phyloP scores from a whole-genome alignment of 768 basidiomycete genomes.

The Amanita rimosa region DNA sequence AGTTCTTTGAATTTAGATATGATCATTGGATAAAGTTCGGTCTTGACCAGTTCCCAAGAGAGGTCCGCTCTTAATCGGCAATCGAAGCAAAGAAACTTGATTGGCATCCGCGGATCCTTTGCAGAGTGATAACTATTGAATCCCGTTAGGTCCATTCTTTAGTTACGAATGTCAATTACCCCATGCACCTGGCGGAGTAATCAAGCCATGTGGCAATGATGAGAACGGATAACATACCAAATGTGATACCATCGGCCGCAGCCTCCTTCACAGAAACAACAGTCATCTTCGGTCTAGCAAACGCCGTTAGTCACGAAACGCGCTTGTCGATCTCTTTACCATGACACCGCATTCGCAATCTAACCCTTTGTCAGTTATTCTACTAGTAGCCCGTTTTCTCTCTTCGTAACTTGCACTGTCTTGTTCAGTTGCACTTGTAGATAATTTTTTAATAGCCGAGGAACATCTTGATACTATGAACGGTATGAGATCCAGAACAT shows the following conservation, averaged over 20 bases:
- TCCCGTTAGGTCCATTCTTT: background rate
- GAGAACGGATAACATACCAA: conserved; percentile 33
- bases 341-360: conserved; percentile 56
- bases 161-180: conserved; percentile 20
- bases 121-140: conserved; percentile 46
- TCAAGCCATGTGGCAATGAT: background rate
- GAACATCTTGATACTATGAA: background rate
- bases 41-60: conserved; percentile 61
- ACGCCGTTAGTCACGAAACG: background rate
- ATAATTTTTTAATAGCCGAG: background rate
- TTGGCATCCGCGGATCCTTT: conserved; percentile 46
- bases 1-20: conserved; percentile 57
- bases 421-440: background rate
- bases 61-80: conserved; percentile 59
- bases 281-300: conserved; percentile 42
- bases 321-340: conserved; percentile 21
- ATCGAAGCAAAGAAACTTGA: conserved; percentile 60
- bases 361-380: conserved; percentile 4
- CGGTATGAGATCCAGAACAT: background rate
- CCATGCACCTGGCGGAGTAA: conserved; percentile 40
- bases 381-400: background rate
- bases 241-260: conserved; percentile 68
- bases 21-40: conserved; percentile 44
- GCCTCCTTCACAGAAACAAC: conserved; percentile 57
- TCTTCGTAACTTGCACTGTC: background rate